These are phyloP conservation scores for Incumbomyces lentus DNA, from an alignment of 2,329 filamentous ascomycete species.

Conservation along the genomic window DNA sequence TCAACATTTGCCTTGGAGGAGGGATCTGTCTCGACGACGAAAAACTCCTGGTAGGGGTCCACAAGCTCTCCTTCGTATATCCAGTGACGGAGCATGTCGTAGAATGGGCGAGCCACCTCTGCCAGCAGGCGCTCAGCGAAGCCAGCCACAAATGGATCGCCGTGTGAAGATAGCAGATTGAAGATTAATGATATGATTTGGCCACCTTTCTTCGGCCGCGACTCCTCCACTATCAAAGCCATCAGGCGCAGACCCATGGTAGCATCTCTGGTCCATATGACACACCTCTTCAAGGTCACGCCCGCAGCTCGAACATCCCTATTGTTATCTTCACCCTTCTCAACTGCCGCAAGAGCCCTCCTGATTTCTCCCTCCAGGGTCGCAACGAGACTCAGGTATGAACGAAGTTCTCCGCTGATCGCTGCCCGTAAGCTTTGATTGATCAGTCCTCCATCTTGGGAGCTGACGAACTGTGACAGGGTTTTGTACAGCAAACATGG, in stretches of 20 bases:
- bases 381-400: constrained; percentile 82
- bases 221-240: constrained; percentile 88
- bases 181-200: constrained; percentile 91
- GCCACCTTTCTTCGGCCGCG: constrained; percentile 69
- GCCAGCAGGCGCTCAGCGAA: constrained; percentile 83
- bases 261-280: constrained; percentile 94
- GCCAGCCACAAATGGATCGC: constrained; percentile 83
- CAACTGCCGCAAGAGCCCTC: constrained; percentile 64
- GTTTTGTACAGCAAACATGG: constrained; percentile 83
- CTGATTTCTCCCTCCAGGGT: constrained; percentile 88
- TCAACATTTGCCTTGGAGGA: constrained; percentile 39
- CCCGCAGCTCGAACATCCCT: constrained; percentile 72
- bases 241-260: constrained; percentile 91
- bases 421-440: constrained; percentile 86
- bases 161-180: constrained; percentile 82
- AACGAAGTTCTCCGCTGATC: constrained; percentile 71
- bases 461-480: constrained; percentile 71
- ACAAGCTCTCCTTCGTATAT: constrained; percentile 96
- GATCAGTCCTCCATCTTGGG: constrained; percentile 70
- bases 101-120: constrained; percentile 87
- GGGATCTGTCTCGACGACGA: constrained; percentile 72
- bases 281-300: constrained; percentile 87
- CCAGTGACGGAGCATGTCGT: constrained; percentile 91
- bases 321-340: constrained; percentile 51
- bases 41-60: constrained; percentile 94